Evolutionary conservation across 257 asterid genomes (phyloP), one percentile per base, ranked within the genome.

Genomic region (Jasminum sambac): DNA sequence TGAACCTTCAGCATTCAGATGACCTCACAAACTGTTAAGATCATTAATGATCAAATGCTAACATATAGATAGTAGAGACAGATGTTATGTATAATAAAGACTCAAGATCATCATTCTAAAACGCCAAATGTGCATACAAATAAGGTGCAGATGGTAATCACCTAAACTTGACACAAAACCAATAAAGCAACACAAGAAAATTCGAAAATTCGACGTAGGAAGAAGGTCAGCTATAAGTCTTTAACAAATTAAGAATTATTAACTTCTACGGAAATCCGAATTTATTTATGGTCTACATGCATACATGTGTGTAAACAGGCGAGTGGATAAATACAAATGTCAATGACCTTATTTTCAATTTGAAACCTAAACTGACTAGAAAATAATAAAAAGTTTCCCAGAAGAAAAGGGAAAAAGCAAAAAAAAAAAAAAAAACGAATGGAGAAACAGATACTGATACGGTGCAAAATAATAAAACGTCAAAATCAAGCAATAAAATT

Each of bases 401-500:
- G 13, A 5, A 19, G 25, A 16, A 46, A 46, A 13, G n/a, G n/a
- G 11, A 11, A 1, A 42, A 0, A 42, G 14, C 4, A 42, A 14
- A 11, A 55, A 9, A 17, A 1, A 17, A 0, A 48, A 48, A 14
- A 4, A 19, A 52, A n/a, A n/a, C 8, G 1, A 50, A 17, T 12
- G 6, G 17, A 48, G 58, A 48, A 7, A 50, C 24, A 17, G 25
- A 8, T 5, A 55, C 11, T 23, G 7, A 55, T 11, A 23, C 6
- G 8, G 16, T 55, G 21, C 36, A 55, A 55, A 55, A 2, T 2
- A 19, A 52, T 19, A 46, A 42, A 46, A 38, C 0, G 19, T 2
- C 64, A 60, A 64, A 64, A 71, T 39, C 25, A 71, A 34, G 65
- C 70, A 80, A 74, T 57, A 13, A 23, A 71, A 75, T 38, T 62